phyloP scores from a whole-genome alignment of 2,329 filamentous ascomycete species.

The Paraphaeosphaeria minitans region DNA sequence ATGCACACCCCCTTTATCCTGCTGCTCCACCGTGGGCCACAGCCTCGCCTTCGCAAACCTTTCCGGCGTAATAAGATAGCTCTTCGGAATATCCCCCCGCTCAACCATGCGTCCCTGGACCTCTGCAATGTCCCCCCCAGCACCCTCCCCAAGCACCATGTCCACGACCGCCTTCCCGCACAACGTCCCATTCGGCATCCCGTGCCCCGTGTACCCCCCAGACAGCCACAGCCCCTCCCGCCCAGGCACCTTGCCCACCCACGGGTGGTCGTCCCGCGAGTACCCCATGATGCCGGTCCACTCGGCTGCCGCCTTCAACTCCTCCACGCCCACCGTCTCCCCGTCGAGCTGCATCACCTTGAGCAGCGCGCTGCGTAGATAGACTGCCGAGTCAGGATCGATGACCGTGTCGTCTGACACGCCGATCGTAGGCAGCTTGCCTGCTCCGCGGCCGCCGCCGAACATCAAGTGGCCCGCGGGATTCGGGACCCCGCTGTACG shows the following conservation, averaged over 20 bases:
- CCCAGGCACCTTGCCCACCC: constrained; percentile 71
- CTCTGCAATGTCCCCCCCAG: constrained; percentile 37
- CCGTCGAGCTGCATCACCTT: constrained; percentile 43
- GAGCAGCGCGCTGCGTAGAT: constrained; percentile 57
- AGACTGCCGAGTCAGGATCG: constrained; percentile 61
- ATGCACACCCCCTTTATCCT: constrained; percentile 35
- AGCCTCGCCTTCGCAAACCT: constrained; percentile 38
- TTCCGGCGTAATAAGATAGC: constrained; percentile 46
- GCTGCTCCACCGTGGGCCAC: constrained; percentile 42
- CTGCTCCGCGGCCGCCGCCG: constrained; percentile 68
- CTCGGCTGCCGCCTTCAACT: constrained; percentile 55
- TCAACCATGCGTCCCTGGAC: constrained; percentile 41
- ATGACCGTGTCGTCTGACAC: constrained; percentile 64
- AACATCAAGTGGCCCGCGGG: constrained; percentile 67
- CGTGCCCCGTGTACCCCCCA: constrained; percentile 73
- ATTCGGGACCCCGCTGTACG: constrained; percentile 50
- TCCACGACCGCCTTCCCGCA: constrained; percentile 67
- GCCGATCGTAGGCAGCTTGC: constrained; percentile 56
- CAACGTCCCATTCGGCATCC: constrained; percentile 75
- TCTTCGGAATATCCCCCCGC: constrained; percentile 42
- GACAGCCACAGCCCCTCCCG: constrained; percentile 65
- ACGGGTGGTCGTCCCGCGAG: constrained; percentile 69
- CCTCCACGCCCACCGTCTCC: constrained; percentile 45
- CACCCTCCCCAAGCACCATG: constrained; percentile 58
- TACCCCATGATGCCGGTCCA: constrained; percentile 87